Percentiles rank a stretch among this genome's conserved stretches.
These are phyloP conservation scores for Xylogone sp. DNA, from an alignment of 2,329 filamentous ascomycete species.

Conservation along the genomic window DNA sequence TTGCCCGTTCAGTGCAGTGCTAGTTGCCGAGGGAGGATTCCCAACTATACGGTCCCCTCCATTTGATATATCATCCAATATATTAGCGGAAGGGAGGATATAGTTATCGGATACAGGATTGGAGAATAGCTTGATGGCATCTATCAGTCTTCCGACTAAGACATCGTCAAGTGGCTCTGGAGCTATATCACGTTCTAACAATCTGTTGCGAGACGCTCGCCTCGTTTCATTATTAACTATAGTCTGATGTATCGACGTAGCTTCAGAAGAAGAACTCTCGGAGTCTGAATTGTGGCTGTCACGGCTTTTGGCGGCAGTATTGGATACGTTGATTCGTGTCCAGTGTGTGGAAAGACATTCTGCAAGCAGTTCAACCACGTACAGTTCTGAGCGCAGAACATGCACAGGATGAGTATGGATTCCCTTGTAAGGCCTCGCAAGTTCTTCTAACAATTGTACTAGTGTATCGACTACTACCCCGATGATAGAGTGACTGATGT, in stretches of 20 bases:
- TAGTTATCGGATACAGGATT: conserved; percentile 56
- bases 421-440: conserved; percentile 49
- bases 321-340: conserved; percentile 37
- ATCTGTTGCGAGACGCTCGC: conserved; percentile 20
- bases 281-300: conserved; percentile 17
- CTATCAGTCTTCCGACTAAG: conserved; percentile 52
- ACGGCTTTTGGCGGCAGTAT: conserved; percentile 8
- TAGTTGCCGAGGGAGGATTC: background rate
- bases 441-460: conserved; percentile 54
- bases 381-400: conserved; percentile 61
- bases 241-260: conserved; percentile 5
- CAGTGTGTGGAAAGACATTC: conserved; percentile 63
- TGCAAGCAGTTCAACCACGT: conserved; percentile 58
- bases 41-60: background rate
- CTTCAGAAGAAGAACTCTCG: conserved; percentile 16
- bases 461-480: conserved; percentile 53
- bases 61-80: conserved; percentile 46
- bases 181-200: conserved; percentile 15
- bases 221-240: conserved; percentile 12
- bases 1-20: background rate
- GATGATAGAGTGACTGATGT: conserved; percentile 53
- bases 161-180: conserved; percentile 39
- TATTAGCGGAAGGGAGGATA: conserved; percentile 50
- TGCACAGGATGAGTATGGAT: conserved; percentile 52
- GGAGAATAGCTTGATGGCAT: conserved; percentile 52